A percentile compares a stretch with the other conserved stretches of the same genome.
These are phyloP conservation scores for Calocybe cyanea DNA, from an alignment of 768 basidiomycete genomes.

Conservation along the genomic window DNA sequence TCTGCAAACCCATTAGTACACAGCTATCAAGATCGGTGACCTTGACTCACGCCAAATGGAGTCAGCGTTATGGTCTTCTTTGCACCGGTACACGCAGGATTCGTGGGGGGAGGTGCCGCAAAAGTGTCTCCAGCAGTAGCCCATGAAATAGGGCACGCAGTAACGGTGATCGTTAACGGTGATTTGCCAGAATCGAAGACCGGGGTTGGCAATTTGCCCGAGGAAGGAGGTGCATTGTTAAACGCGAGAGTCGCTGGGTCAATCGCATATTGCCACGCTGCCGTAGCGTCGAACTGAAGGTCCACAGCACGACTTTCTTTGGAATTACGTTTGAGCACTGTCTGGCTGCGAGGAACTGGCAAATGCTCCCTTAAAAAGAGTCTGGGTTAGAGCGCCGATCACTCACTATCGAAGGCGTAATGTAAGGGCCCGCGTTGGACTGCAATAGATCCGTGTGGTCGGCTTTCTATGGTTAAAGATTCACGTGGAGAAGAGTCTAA, in stretches of 20 bases:
- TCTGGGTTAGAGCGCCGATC: not conserved
- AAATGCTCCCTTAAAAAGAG: not conserved
- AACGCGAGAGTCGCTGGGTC: slow-evolving; percentile 43
- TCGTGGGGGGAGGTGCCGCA: slow-evolving; percentile 42
- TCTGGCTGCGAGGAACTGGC: slow-evolving; percentile 30
- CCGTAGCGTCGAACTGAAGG: slow-evolving; percentile 45
- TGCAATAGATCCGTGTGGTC: slow-evolving; percentile 49
- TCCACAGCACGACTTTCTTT: slow-evolving; percentile 44
- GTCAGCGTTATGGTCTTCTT: slow-evolving; percentile 39
- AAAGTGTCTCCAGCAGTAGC: slow-evolving; percentile 43
- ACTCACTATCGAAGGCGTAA: slow-evolving; percentile 51
- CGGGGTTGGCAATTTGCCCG: slow-evolving; percentile 37
- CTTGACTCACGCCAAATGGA: slow-evolving; percentile 44
- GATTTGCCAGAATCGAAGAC: slow-evolving; percentile 47
- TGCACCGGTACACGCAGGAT: slow-evolving; percentile 38
- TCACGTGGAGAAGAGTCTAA: not conserved
- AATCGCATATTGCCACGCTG: slow-evolving; percentile 51
- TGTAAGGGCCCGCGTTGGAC: slow-evolving; percentile 52
- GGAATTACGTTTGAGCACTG: slow-evolving; percentile 37
- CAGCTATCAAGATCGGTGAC: not conserved
- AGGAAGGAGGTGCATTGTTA: slow-evolving; percentile 27
- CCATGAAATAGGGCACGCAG: slow-evolving; percentile 51
- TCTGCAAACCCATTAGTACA: slow-evolving; percentile 1
- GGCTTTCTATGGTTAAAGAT: slow-evolving; percentile 31
- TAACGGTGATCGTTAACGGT: slow-evolving; percentile 42